Evolutionary conservation across 2,329 filamentous ascomycete species (phyloP), one percentile per base, ranked within the genome.

Genomic region (Fusarium devonianum): DNA sequence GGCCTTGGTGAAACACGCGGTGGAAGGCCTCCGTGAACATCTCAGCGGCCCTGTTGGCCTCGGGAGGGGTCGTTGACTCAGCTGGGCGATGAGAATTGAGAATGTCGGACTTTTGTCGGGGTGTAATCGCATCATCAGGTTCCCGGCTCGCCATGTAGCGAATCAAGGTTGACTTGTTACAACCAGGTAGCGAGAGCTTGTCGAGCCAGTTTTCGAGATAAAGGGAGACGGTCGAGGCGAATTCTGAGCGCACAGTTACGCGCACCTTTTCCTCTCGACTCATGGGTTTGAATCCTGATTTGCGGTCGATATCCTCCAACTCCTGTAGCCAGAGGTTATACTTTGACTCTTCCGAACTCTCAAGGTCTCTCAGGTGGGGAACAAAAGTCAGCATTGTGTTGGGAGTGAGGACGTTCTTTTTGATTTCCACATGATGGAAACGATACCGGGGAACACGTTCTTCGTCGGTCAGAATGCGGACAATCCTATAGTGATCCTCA

Each of bases 321-420:
- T 84, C 80, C 54, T 80, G 75, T 10, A 85, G 74, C 81, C 81
- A 85, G 13, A 75, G 67, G 47, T 78, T 77, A 60, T 84, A 84
- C 51, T 78, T 75, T 11, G 73, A 71, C 60, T 83, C 81, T 61
- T 84, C 81, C n/a, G 77, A 76, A 17, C 77, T 78, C 35, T 81
- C 77, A 19, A 85, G 70, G 53, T 85, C 82, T 42, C 80, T 76
- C 39, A 85, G 68, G 65, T 84, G 81, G 11, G 82, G 82, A 11
- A 84, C 80, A 63, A 83, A 85, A 22, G 79, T 83, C 42, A 84
- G 72, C 73, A 82, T 81, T 1, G 81, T 83, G 61, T 84, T 83
- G 4, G 81, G 80, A 0, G 82, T 82, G 21, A 84, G 72, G 25
- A 85, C 78, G 46, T 84, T 85, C 63, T 80, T 83, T 63, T 73